These are phyloP conservation scores for Filosporella fistucella DNA, from an alignment of 495 filamentous ascomycete species.

Conservation along the genomic window DNA sequence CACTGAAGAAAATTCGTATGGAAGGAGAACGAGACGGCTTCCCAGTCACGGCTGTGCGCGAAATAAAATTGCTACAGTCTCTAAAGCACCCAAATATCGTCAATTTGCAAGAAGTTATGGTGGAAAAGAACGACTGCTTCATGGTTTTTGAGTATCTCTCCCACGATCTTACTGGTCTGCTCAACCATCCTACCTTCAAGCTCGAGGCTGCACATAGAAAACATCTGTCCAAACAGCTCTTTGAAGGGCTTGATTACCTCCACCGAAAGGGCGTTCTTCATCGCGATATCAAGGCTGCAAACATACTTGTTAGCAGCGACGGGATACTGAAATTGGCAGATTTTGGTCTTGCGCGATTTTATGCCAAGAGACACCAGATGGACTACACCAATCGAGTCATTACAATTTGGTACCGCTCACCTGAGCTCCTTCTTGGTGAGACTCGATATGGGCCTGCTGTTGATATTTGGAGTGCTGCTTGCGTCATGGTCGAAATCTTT, in stretches of 20 bases:
- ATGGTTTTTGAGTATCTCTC: conserved; percentile 99
- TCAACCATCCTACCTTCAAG: conserved; percentile 92
- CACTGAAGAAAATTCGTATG: conserved; percentile 92
- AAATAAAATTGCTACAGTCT: conserved; percentile 94
- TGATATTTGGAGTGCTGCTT: conserved; percentile 97
- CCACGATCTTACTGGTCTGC: conserved; percentile 81
- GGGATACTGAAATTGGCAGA: conserved; percentile 91
- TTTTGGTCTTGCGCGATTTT: conserved; percentile 97
- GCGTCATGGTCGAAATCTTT: conserved; percentile 96
- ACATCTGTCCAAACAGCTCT: conserved; percentile 87
- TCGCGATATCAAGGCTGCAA: conserved; percentile 92
- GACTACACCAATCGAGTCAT: conserved; percentile 99
- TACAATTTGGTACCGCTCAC: conserved; percentile 94
- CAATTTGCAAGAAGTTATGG: conserved; percentile 89
- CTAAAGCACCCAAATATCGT: conserved; percentile 91
- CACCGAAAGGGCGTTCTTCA: conserved; percentile 92
- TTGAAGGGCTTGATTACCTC: conserved; percentile 90
- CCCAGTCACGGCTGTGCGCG: conserved; percentile 92
- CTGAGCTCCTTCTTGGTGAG: conserved; percentile 89
- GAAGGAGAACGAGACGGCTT: conserved; percentile 97
- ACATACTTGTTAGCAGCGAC: conserved; percentile 86
- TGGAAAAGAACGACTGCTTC: conserved; percentile 96
- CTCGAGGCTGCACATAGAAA: conserved; percentile 88
- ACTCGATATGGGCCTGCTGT: conserved; percentile 93
- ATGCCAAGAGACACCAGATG: conserved; percentile 84